A percentile compares a stretch with the other conserved stretches of the same genome.
Conservation (phyloP, 768 basidiomycete genomes). For the Suillus fuscotomentosus region DNA sequence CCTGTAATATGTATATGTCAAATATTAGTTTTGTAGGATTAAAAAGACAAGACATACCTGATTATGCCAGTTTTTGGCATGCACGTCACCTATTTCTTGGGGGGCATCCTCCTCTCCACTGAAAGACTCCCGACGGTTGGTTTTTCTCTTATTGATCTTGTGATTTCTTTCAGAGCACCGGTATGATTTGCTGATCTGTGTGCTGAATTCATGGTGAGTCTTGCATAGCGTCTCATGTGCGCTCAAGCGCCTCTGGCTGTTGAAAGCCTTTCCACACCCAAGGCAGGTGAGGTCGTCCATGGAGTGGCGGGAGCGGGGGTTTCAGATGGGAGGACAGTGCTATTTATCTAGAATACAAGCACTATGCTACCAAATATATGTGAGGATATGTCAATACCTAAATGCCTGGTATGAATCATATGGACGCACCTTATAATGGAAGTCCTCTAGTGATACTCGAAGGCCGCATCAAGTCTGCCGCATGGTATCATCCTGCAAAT, state of each 20-base stretch:
- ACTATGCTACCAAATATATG: background rate
- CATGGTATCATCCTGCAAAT: background rate
- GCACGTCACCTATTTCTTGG: background rate
- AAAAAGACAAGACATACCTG: background rate
- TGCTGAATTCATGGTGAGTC: background rate
- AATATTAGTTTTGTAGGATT: background rate
- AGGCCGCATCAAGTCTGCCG: background rate
- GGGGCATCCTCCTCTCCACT: background rate
- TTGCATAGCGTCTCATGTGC: background rate
- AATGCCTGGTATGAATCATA: background rate
- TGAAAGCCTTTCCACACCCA: constrained; percentile 6
- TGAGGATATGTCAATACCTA: background rate
- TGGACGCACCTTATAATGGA: background rate
- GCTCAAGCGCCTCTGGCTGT: background rate
- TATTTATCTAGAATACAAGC: background rate
- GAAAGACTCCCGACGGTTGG: background rate
- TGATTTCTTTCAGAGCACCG: background rate
- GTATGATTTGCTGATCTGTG: background rate
- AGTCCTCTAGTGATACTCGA: no score
- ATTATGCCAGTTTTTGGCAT: background rate
- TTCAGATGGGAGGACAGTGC: background rate
- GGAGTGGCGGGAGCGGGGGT: background rate
- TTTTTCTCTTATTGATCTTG: background rate
- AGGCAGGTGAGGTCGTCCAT: constrained; percentile 1
- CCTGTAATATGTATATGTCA: background rate